Evolutionary conservation across 2,329 filamentous ascomycete genomes (phyloP), one percentile per base, ranked within the genome.

Genomic region (Talaromyces sp.): DNA sequence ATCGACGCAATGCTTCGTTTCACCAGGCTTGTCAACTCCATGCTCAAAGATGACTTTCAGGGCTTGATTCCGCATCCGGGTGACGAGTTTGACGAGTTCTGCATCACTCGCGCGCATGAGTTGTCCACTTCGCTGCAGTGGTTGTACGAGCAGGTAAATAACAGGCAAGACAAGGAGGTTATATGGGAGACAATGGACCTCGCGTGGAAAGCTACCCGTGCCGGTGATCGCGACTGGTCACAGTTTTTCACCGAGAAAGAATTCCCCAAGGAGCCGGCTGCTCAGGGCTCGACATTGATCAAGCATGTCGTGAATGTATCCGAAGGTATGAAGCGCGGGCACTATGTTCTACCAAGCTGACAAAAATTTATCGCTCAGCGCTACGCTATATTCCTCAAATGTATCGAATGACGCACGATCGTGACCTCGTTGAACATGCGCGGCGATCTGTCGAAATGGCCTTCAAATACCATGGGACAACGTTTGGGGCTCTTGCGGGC

Each of bases 161-260:
- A 51, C 10, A 58, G 41, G 31, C 59, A 53, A 32, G 59, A 61
- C 17, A 61, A 61, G 31, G 56, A 55, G 38, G 21, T 61, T 52
- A 58, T 61, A 19, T 61, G 59, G 59, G 59, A 61, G n/a, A 61
- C 59, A 2, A 61, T 61, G 59, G 59, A 61, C 10, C 55, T 61
- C 4, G 59, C 59, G n/a, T 61, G 59, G 59, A 51, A 61, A 32
- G 59, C 59, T 29, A 61, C 56, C 21, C 59, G 59, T 32, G 59
- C 9, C 7, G 49, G 55, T 24, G 59, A 61, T 31, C 51, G 59
- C 9, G 59, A 61, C n/a, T 61, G 59, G 59, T 58, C 59, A 32
- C 52, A 55, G 29, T 61, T 61, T n/a, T 61, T 61, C 51, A 61
- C 56, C 10, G 59, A 61, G 26, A 29, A 61, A 13, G 35, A 61